phyloP scores from a whole-genome alignment of 2,329 filamentous ascomycete genomes.

The Pleoardoris graminearum region DNA sequence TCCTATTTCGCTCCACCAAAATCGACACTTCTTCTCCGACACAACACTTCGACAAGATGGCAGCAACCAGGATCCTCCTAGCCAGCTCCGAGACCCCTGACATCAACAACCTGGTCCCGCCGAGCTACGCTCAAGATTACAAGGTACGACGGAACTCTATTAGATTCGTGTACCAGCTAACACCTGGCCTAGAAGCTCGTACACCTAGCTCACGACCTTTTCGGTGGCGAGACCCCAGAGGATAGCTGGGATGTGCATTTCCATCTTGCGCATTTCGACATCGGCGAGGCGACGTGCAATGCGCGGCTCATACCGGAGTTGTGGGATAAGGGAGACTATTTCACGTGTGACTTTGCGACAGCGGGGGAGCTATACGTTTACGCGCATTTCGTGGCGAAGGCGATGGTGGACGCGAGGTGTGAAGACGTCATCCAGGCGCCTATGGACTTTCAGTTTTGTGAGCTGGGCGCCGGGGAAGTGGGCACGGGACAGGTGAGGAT shows the following conservation, averaged over 20 bases:
- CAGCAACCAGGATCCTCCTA: not conserved
- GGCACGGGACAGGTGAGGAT: not conserved
- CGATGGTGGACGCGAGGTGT: too few species aligned
- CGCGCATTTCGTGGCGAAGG: not conserved
- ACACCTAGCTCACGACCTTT: not conserved
- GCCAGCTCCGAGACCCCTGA: not conserved
- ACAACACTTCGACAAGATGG: not conserved
- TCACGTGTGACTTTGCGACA: not conserved
- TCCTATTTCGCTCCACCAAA: too few species aligned
- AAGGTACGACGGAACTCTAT: not conserved
- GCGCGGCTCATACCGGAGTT: not conserved
- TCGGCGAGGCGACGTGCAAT: not conserved
- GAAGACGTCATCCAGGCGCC: not conserved
- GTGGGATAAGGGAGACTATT: not conserved
- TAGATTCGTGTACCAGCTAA: not conserved
- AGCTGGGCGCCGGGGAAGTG: not conserved
- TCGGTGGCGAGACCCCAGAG: not conserved
- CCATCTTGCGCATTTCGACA: not conserved
- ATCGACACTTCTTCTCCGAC: too few species aligned
- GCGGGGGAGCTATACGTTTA: not conserved
- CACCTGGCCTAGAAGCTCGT: not conserved
- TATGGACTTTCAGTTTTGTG: not conserved
- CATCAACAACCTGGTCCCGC: not conserved
- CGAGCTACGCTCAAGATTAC: not conserved
- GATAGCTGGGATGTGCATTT: not conserved